A percentile compares a stretch with the other conserved stretches of the same genome.
phyloP scores from a whole-genome alignment of 164 flowering plant species.

The Euptelea pleiosperma region DNA sequence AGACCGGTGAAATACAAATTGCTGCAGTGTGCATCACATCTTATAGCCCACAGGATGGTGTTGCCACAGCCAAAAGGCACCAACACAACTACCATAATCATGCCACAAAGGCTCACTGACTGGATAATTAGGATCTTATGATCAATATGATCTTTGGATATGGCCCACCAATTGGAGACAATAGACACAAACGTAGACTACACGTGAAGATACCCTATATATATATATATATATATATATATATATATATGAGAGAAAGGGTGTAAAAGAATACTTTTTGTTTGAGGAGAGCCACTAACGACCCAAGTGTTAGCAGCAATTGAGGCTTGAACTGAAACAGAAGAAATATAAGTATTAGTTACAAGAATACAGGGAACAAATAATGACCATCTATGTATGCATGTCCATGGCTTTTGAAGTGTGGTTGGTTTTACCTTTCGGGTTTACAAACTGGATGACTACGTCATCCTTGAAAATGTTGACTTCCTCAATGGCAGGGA shows the following conservation, averaged over 20 bases:
- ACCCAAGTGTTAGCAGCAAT: conserved; percentile 96
- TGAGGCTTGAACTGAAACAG: conserved; percentile 82
- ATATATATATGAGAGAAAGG: background rate
- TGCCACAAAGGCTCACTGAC: too few relatives aligned
- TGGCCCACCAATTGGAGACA: too few relatives aligned
- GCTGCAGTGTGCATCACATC: too few relatives aligned
- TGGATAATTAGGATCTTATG: too few relatives aligned
- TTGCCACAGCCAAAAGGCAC: too few relatives aligned
- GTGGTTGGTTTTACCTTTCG: conserved; percentile 38
- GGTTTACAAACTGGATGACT: conserved; percentile 55
- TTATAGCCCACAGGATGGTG: too few relatives aligned
- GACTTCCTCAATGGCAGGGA: conserved; percentile 68
- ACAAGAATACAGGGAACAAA: background rate
- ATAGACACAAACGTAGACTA: too few relatives aligned
- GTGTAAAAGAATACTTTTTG: conserved; percentile 43
- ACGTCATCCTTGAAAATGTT: conserved; percentile 68
- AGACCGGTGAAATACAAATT: too few relatives aligned
- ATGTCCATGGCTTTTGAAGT: background rate
- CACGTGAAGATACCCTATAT: too few relatives aligned
- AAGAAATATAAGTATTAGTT: conserved; percentile 2
- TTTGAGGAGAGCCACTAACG: conserved; percentile 87
- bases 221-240: background rate
- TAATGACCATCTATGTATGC: background rate
- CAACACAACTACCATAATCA: too few relatives aligned
- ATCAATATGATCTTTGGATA: too few relatives aligned